Base-by-base conservation (phyloP, 345 rosid species). In the Sisymbrium irio region DNA sequence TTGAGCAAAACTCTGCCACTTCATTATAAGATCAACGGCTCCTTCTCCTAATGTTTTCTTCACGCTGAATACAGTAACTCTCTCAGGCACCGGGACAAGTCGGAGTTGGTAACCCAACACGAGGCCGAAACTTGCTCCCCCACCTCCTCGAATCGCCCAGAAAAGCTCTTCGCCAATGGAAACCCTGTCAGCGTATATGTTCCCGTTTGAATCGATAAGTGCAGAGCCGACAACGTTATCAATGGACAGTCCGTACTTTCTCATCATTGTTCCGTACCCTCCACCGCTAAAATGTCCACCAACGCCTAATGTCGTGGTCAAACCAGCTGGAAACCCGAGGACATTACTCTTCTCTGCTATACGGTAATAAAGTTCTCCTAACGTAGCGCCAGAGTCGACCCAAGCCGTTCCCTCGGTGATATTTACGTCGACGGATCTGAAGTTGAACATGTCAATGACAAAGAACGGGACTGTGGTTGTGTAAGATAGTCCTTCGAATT, bases 101-200 rank as follows among this genome's bases (percentile, higher is more conserved):
- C 72, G 64, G 30, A 86, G 46, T 47, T 58, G 83, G 42, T 83
- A 86, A 0, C 85, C 66, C 5, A 88, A 46, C 22, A 88, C 42
- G 12, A 86, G 72, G 0, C 89, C 89, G 13, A 86, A 88, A 42
- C 85, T 88, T 9, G 86, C 89, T 7, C 80, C 89, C 0, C 89
- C 86, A 2, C 93, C 89, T 7, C 92, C 88, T 18, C 78, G 35
- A 7, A 88, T 72, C 12, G 90, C 87, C 90, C 90, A 88, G 61
- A 88, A 86, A 5, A 77, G 77, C 17, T 86, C 84, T 55, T 88
- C 89, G 1, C 90, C 89, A 84, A 84, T 88, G 7, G 86, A 64
- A 60, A 71, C 50, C 5, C 91, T 46, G 27, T 86, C 80, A 0
- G 79, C 44, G 6, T 58, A 67, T 2, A 80, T 18, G 6, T 60